Percentiles rank a stretch among this genome's conserved stretches.
Conservation (phyloP, 73 alveolate genomes). For the Paramecium pentaurelia region DNA sequence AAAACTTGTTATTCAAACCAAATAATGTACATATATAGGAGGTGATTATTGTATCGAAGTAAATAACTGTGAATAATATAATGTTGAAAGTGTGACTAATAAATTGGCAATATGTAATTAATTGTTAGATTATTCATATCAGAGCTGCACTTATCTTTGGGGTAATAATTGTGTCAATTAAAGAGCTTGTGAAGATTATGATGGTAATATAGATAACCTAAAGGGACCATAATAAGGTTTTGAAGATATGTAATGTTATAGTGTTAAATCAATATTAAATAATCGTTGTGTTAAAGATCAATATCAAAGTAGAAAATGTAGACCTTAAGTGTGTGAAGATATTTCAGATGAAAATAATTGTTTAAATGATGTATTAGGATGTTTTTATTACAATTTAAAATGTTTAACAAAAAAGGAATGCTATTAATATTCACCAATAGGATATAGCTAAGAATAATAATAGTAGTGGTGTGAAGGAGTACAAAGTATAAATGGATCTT, state of each 20-base stretch:
- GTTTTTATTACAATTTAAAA: background rate
- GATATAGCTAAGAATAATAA: background rate
- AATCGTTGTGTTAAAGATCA: background rate
- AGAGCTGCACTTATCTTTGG: background rate
- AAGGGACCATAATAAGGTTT: background rate
- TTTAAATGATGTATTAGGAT: background rate
- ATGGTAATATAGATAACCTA: background rate
- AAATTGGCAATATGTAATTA: background rate
- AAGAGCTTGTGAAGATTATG: background rate
- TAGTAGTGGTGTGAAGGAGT: background rate
- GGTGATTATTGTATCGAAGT: background rate
- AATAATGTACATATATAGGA: background rate
- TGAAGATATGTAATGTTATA: background rate
- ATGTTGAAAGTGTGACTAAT: background rate
- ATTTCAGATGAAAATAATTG: background rate
- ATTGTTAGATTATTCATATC: background rate
- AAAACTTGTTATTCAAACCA: too few species aligned
- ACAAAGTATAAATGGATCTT: background rate
- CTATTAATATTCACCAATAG: background rate
- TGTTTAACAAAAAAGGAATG: background rate
- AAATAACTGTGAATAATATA: background rate
- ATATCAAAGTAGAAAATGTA: background rate
- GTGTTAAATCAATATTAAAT: background rate
- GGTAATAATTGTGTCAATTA: background rate
- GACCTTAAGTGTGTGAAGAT: background rate